A percentile compares a stretch with the other conserved stretches of the same genome.
Conservation (phyloP, 2,329 filamentous ascomycete species). For the Plenodomus tracheiphilus region DNA sequence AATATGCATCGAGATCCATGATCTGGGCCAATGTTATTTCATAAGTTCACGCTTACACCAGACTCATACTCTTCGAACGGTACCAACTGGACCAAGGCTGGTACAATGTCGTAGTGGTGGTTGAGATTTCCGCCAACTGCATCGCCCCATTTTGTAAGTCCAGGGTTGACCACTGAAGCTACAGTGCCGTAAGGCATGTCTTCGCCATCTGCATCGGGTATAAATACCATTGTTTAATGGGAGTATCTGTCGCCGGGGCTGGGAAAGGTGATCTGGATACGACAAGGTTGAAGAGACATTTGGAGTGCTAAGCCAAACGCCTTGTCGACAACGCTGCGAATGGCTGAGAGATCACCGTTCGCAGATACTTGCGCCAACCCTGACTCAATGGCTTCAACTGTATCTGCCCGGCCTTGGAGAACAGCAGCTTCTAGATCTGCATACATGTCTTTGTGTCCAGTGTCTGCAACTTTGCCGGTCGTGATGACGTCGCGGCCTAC, state of each 20-base stretch:
- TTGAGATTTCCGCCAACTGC: slow-evolving; percentile 11
- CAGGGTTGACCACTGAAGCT: slow-evolving; percentile 14
- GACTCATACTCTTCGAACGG: too few species aligned
- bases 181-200: slow-evolving; percentile 11
- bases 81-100: slow-evolving; percentile 3
- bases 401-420: background rate
- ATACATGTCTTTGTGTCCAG: background rate
- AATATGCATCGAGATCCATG: too few species aligned
- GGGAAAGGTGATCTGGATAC: slow-evolving; percentile 24
- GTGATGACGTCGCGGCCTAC: too few species aligned
- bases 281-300: slow-evolving; percentile 18
- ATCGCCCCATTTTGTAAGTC: slow-evolving; percentile 18
- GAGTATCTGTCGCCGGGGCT: slow-evolving; percentile 3
- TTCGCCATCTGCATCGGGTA: slow-evolving; percentile 12
- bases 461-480: background rate
- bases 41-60: too few species aligned
- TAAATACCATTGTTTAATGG: background rate
- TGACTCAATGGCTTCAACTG: too few species aligned
- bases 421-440: background rate
- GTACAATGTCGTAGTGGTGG: slow-evolving; percentile 1
- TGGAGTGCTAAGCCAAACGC: slow-evolving; percentile 16
- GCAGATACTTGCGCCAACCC: too few species aligned
- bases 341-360: too few species aligned
- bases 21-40: too few species aligned
- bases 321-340: slow-evolving; percentile 14